phyloP scores from a whole-genome alignment of 1,139 yeast genomes.

The Hyphopichia buzzinii region DNA sequence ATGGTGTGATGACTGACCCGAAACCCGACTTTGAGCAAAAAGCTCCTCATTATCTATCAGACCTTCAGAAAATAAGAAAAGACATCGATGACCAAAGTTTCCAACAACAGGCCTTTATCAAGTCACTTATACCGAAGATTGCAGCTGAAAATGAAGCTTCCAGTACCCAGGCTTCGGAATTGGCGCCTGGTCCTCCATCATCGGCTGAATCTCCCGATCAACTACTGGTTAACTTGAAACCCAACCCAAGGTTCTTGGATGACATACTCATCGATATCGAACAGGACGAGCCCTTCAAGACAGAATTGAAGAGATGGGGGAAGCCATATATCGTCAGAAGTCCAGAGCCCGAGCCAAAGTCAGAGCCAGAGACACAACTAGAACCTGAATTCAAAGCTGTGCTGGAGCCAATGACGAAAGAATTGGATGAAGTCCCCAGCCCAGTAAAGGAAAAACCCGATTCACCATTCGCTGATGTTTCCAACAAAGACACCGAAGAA shows the following conservation, averaged over 20 bases:
- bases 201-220: not conserved
- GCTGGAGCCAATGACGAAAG: too few relatives aligned
- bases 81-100: constrained; percentile 29
- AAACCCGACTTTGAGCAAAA: constrained; percentile 23
- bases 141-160: constrained; percentile 8
- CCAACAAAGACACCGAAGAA: constrained; percentile 1
- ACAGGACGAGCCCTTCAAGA: constrained; percentile 11
- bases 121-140: constrained; percentile 5
- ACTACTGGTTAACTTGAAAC: constrained; percentile 15
- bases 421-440: not conserved
- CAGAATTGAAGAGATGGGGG: constrained; percentile 19
- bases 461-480: constrained; percentile 6
- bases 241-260: constrained; percentile 15
- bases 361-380: not conserved
- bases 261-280: constrained; percentile 12
- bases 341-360: not conserved
- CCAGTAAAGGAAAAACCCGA: not conserved
- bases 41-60: constrained; percentile 25
- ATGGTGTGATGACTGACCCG: constrained; percentile 22
- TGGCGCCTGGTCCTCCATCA: not conserved
- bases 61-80: constrained; percentile 25
- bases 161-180: not conserved
- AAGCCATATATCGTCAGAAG: constrained; percentile 7
- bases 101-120: constrained; percentile 19
- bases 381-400: constrained; percentile 3